A percentile compares a stretch with the other conserved stretches of the same genome.
Conservation (phyloP, 192 early-diverging fungal genomes). For the Podila epicladia region DNA sequence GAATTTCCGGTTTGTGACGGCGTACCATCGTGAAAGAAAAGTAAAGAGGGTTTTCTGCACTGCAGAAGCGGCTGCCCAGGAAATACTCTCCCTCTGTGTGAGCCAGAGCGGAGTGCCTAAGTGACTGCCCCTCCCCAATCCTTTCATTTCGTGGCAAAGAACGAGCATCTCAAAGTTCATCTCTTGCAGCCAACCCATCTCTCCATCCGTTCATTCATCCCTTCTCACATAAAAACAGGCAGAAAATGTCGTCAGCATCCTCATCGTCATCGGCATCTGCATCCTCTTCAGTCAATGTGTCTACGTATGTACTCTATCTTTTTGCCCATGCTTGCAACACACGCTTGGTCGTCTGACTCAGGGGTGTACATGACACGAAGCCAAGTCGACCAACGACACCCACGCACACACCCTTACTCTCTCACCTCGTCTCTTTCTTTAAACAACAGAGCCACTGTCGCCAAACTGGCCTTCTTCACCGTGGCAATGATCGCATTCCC, state of each 20-base stretch:
- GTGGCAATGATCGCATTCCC: constrained; percentile 53
- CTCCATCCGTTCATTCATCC: neutral
- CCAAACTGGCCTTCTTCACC: constrained; percentile 56
- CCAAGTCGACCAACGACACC: too few species aligned
- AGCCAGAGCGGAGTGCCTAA: neutral
- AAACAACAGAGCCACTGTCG: constrained; percentile 21
- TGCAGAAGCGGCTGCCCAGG: neutral
- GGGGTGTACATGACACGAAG: too few species aligned
- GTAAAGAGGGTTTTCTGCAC: neutral
- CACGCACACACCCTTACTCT: too few species aligned
- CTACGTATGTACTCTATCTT: neutral
- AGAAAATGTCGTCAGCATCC: neutral
- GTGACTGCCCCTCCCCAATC: neutral
- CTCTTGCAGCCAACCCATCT: neutral
- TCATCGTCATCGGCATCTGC: neutral
- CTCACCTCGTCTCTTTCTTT: neutral
- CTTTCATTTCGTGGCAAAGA: neutral
- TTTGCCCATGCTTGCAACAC: neutral
- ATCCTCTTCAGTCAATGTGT: constrained; percentile 1
- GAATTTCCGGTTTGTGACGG: neutral
- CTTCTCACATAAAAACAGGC: neutral
- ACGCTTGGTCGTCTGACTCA: neutral
- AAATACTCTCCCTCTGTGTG: neutral
- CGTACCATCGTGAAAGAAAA: constrained; percentile 10
- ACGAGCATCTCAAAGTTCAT: neutral